phyloP scores from a whole-genome alignment of 2,329 filamentous ascomycete genomes.

The Trichothecium roseum region DNA sequence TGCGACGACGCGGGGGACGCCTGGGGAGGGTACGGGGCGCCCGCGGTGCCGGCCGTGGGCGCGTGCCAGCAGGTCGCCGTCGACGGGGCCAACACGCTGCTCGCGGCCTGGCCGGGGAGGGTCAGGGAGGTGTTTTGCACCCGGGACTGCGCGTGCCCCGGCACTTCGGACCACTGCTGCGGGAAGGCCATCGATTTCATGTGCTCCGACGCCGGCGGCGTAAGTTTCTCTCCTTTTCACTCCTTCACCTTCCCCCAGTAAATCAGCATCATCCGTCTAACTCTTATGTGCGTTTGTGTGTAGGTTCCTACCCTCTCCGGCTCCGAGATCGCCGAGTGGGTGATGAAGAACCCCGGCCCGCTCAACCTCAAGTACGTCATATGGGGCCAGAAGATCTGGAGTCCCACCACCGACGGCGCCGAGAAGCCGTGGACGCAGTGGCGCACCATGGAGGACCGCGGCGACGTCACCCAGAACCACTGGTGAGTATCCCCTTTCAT shows the following conservation, averaged over 20 bases:
- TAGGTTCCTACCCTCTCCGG: slow-evolving; percentile 26
- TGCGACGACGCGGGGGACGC: slow-evolving; percentile 19
- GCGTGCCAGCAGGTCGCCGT: slow-evolving; percentile 25
- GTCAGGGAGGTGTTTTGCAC: slow-evolving; percentile 23
- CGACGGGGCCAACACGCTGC: slow-evolving; percentile 20
- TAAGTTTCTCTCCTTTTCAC: slow-evolving; percentile 13
- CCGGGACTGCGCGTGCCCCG: slow-evolving; percentile 20
- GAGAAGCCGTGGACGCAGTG: slow-evolving; percentile 29
- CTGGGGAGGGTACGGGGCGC: slow-evolving; percentile 23
- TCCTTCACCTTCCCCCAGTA: neutral
- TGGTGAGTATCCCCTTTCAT: slow-evolving; percentile 18
- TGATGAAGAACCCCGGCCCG: slow-evolving; percentile 29
- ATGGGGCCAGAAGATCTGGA: slow-evolving; percentile 40
- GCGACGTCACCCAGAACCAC: slow-evolving; percentile 30
- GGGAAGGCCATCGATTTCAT: slow-evolving; percentile 27
- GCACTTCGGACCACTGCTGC: slow-evolving; percentile 25
- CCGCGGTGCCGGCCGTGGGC: slow-evolving; percentile 21
- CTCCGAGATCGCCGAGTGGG: slow-evolving; percentile 34
- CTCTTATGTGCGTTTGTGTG: neutral
- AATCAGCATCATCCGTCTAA: too few species aligned
- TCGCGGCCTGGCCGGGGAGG: slow-evolving; percentile 22
- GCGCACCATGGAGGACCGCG: slow-evolving; percentile 30
- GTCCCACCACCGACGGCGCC: slow-evolving; percentile 20
- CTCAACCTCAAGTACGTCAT: slow-evolving; percentile 38
- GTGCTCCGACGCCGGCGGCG: slow-evolving; percentile 25